Evolutionary conservation across 1,284 basidiomycete species (phyloP).

Genomic region (Apiotrichum laibachii): DNA sequence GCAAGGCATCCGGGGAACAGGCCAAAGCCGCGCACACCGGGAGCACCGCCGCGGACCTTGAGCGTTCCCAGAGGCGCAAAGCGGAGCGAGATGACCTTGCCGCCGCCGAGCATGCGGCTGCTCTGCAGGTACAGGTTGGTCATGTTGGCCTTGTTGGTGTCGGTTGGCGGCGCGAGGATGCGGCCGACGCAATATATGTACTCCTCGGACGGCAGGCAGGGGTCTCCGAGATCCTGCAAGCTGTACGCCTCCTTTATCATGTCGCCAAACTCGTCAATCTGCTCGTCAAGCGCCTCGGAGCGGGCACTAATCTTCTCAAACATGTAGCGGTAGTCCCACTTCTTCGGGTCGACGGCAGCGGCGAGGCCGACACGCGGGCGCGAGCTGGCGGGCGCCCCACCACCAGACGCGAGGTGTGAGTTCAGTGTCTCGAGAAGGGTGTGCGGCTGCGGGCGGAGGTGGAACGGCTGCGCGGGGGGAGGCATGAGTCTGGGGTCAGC

Average conservation of each 20-base stretch:
- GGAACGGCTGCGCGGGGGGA: slow-evolving; percentile 35
- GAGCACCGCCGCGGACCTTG: slow-evolving; percentile 63
- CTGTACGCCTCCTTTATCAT: slow-evolving; percentile 67
- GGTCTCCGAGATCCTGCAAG: slow-evolving; percentile 71
- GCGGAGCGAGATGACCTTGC: slow-evolving; percentile 66
- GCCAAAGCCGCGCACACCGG: slow-evolving; percentile 66
- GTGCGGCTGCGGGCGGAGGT: slow-evolving; percentile 37
- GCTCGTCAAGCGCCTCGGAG: slow-evolving; percentile 74
- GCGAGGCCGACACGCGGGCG: slow-evolving; percentile 32
- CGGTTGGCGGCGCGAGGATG: slow-evolving; percentile 66
- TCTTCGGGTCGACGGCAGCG: slow-evolving; percentile 30
- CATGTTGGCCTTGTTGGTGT: slow-evolving; percentile 67
- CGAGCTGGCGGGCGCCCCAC: slow-evolving; percentile 19
- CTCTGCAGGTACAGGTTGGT: slow-evolving; percentile 72
- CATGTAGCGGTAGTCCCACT: slow-evolving; percentile 72
- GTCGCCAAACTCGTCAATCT: slow-evolving; percentile 78
- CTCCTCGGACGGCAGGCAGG: slow-evolving; percentile 69
- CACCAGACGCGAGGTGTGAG: slow-evolving; percentile 33
- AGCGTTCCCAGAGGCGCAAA: slow-evolving; percentile 60
- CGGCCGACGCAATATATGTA: slow-evolving; percentile 75
- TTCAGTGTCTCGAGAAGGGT: slow-evolving; percentile 50
- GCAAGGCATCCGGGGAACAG: slow-evolving; percentile 88
- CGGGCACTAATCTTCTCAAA: slow-evolving; percentile 81
- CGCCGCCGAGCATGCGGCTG: slow-evolving; percentile 72
- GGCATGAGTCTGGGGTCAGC: slow-evolving; percentile 17